A percentile compares a stretch with the other conserved stretches of the same genome.
phyloP scores from a whole-genome alignment of 2,329 filamentous ascomycete species.

The Xylariaceae sp. region DNA sequence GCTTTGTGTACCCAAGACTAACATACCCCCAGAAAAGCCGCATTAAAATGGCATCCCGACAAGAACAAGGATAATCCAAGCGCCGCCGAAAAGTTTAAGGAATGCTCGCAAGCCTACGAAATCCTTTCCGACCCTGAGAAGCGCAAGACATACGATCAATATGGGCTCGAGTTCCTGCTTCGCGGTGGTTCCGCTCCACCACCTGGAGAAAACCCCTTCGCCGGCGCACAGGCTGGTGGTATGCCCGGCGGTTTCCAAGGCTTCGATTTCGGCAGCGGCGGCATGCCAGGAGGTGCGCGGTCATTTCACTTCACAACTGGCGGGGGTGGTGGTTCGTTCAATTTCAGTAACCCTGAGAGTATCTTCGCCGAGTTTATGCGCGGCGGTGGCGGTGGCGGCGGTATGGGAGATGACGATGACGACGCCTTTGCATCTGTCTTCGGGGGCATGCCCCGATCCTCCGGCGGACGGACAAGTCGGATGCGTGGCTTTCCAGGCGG shows the following conservation, averaged over 20 bases:
- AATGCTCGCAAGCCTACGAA: conserved; percentile 96
- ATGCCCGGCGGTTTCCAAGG: conserved; percentile 21
- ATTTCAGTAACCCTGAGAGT: conserved; percentile 80
- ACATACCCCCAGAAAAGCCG: conserved; percentile 71
- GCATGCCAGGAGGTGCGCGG: conserved; percentile 56
- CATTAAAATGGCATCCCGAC: conserved; percentile 92
- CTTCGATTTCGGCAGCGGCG: conserved; percentile 33
- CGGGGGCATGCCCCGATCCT: conserved; percentile 50
- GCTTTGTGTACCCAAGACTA: conserved; percentile 36
- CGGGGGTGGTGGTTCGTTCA: conserved; percentile 69
- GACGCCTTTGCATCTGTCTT: conserved; percentile 63
- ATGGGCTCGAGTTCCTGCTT: conserved; percentile 89
- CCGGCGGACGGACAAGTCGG: conserved; percentile 38
- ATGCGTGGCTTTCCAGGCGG: conserved; percentile 49
- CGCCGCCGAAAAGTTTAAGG: conserved; percentile 95
- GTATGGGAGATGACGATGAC: conserved; percentile 50
- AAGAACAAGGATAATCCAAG: conserved; percentile 94
- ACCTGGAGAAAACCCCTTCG: conserved; percentile 67
- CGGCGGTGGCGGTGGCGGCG: conserved; percentile 45
- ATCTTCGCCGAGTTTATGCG: conserved; percentile 88
- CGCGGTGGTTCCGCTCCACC: conserved; percentile 76
- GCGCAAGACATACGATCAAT: conserved; percentile 93
- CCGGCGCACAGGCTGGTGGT: conserved; percentile 54
- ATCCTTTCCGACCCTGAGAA: conserved; percentile 97
- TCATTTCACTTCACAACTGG: conserved; percentile 70